A percentile compares a stretch with the other conserved stretches of the same genome.
phyloP scores from a whole-genome alignment of 2,329 filamentous ascomycete species.

The Trichoderma simmonsii region DNA sequence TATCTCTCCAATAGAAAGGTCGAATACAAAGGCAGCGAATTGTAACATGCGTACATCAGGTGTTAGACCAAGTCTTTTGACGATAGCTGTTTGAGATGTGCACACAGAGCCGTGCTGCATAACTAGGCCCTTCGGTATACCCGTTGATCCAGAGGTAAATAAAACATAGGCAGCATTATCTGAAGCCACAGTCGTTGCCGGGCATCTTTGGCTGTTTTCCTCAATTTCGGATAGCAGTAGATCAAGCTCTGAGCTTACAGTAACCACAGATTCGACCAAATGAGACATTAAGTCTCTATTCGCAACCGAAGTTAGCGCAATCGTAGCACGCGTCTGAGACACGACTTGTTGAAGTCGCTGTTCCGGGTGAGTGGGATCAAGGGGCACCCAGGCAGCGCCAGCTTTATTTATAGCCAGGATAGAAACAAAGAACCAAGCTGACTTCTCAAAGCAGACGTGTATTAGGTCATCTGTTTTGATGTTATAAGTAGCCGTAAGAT shows the following conservation, averaged over 20 bases:
- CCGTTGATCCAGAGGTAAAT: constrained; percentile 28
- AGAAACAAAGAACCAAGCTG: constrained; percentile 22
- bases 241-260: not conserved
- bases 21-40: constrained; percentile 18
- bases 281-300: not conserved
- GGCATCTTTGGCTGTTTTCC: not conserved
- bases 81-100: constrained; percentile 16
- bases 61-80: constrained; percentile 3
- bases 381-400: constrained; percentile 20
- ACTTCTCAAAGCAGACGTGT: constrained; percentile 19
- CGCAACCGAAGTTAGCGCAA: not conserved
- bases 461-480: constrained; percentile 21
- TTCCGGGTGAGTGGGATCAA: constrained; percentile 20
- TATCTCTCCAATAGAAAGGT: constrained; percentile 14
- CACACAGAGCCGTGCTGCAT: constrained; percentile 23
- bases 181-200: not conserved
- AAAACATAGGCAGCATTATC: constrained; percentile 24
- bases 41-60: constrained; percentile 16
- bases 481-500: constrained; percentile 1
- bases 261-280: constrained; percentile 5
- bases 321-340: not conserved
- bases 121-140: constrained; percentile 26
- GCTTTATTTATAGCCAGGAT: constrained; percentile 22
- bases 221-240: not conserved
- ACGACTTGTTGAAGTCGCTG: constrained; percentile 7